Evolutionary conservation across 2,329 filamentous ascomycete species (phyloP).

Genomic region (Fusarium sp.): DNA sequence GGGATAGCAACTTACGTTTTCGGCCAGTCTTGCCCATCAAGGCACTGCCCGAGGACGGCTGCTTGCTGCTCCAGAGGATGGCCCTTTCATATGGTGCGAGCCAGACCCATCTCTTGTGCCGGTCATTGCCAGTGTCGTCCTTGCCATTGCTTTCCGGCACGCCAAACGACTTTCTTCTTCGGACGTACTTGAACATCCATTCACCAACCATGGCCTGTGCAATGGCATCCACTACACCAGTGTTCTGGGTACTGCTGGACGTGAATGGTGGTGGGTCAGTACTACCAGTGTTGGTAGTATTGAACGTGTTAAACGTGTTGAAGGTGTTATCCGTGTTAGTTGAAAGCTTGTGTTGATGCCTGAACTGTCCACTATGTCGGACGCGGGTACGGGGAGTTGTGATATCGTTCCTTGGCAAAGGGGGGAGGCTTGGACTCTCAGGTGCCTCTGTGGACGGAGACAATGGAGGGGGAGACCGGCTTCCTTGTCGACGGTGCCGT

Average conservation of each 20-base stretch:
- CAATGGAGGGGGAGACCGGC: constrained; percentile 73
- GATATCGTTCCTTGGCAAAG: constrained; percentile 79
- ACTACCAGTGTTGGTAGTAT: constrained; percentile 65
- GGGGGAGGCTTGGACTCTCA: constrained; percentile 78
- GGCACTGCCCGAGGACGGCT: constrained; percentile 88
- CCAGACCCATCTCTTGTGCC: constrained; percentile 99
- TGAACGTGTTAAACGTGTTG: constrained; percentile 57
- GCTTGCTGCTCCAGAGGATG: constrained; percentile 98
- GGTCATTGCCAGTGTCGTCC: constrained; percentile 79
- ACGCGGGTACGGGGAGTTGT: constrained; percentile 67
- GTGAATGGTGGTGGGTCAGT: constrained; percentile 55
- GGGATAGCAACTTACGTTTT: constrained; percentile 77
- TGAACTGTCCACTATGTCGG: constrained; percentile 56
- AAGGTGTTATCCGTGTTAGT: constrained; percentile 68
- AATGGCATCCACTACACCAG: constrained; percentile 93
- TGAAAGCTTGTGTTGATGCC: constrained; percentile 69
- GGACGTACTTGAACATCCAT: constrained; percentile 94
- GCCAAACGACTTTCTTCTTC: constrained; percentile 90
- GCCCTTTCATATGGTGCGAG: constrained; percentile 95
- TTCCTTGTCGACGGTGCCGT: constrained; percentile 62
- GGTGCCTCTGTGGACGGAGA: constrained; percentile 76
- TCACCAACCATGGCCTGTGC: constrained; percentile 99
- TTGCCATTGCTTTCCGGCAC: constrained; percentile 75
- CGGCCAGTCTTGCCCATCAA: constrained; percentile 94
- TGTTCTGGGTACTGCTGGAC: constrained; percentile 72